Percentiles rank a stretch among this genome's conserved stretches.
Conservation (phyloP, 2,329 filamentous ascomycete genomes). For the Periconia digitata region DNA sequence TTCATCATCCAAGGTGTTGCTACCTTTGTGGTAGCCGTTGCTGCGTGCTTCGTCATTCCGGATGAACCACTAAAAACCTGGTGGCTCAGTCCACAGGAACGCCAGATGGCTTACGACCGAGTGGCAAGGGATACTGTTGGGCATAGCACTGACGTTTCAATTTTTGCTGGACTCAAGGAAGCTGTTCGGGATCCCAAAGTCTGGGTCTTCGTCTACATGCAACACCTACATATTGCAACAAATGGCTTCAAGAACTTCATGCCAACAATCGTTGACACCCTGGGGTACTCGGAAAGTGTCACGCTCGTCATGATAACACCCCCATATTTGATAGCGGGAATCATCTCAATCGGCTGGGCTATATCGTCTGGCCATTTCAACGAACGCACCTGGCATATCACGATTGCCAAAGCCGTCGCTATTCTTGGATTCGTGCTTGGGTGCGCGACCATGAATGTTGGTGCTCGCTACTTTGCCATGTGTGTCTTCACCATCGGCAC, state of each 20-base stretch:
- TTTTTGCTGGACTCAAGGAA: slow-evolving; percentile 17
- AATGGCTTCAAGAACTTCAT: slow-evolving; percentile 35
- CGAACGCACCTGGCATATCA: slow-evolving; percentile 38
- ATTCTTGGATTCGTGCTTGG: slow-evolving; percentile 35
- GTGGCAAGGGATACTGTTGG: slow-evolving; percentile 49
- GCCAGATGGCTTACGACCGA: slow-evolving; percentile 31
- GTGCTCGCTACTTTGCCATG: slow-evolving; percentile 34
- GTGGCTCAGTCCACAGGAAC: slow-evolving; percentile 55
- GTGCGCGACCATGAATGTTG: slow-evolving; percentile 26
- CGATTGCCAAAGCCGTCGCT: slow-evolving; percentile 25
- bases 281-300: slow-evolving; percentile 32
- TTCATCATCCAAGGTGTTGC: slow-evolving; percentile 62
- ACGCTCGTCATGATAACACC: slow-evolving; percentile 31
- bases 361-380: slow-evolving; percentile 28
- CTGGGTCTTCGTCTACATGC: slow-evolving; percentile 20
- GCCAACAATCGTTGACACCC: slow-evolving; percentile 33
- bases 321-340: slow-evolving; percentile 36
- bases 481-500: slow-evolving; percentile 33
- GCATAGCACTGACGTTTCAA: slow-evolving; percentile 23
- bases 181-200: slow-evolving; percentile 15
- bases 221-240: slow-evolving; percentile 18
- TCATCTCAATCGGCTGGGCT: slow-evolving; percentile 21
- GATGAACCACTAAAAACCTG: slow-evolving; percentile 49
- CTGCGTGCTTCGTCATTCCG: slow-evolving; percentile 54
- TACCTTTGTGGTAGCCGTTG: slow-evolving; percentile 50